phyloP scores from a whole-genome alignment of 2,329 filamentous ascomycete genomes.

The Penicillium aurantiogriseum region DNA sequence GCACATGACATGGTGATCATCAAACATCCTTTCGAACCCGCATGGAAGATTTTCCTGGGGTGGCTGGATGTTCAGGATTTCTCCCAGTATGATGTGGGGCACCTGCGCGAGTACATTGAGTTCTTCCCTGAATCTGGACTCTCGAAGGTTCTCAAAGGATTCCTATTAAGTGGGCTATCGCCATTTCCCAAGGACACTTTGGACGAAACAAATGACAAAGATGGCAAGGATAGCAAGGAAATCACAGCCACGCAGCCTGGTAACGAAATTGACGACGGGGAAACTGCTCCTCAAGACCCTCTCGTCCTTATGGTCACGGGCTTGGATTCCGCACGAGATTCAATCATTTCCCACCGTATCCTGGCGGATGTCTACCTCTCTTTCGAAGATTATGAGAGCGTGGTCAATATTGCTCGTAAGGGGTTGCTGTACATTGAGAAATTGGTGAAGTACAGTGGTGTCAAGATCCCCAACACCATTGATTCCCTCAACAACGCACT shows the following conservation, averaged over 20 bases:
- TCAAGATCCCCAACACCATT: slow-evolving; percentile 65
- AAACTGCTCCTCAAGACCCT: slow-evolving; percentile 67
- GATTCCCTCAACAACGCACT: slow-evolving; percentile 76
- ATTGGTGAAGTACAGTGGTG: slow-evolving; percentile 65
- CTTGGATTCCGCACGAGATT: slow-evolving; percentile 61
- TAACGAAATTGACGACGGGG: slow-evolving; percentile 6
- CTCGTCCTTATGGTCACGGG: slow-evolving; percentile 78
- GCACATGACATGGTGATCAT: slow-evolving; percentile 95
- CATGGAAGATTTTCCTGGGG: slow-evolving; percentile 88
- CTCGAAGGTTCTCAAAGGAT: slow-evolving; percentile 77
- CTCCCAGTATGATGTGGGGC: slow-evolving; percentile 70
- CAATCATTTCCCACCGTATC: slow-evolving; percentile 77
- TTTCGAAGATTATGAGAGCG: slow-evolving; percentile 79
- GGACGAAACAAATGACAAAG: slow-evolving; percentile 44
- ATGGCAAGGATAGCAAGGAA: slow-evolving; percentile 8
- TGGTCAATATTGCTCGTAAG: slow-evolving; percentile 75
- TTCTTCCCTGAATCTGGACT: slow-evolving; percentile 85
- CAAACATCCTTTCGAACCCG: slow-evolving; percentile 82
- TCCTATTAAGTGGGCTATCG: slow-evolving; percentile 77
- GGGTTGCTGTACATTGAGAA: slow-evolving; percentile 61
- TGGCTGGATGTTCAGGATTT: slow-evolving; percentile 79
- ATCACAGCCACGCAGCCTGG: slow-evolving; percentile 35
- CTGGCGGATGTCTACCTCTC: slow-evolving; percentile 80
- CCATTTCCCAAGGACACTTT: slow-evolving; percentile 65
- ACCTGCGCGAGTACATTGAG: slow-evolving; percentile 76